Evolutionary conservation across 352 stramenopile species (phyloP).

Genomic region (Saprolegnia parasitica): DNA sequence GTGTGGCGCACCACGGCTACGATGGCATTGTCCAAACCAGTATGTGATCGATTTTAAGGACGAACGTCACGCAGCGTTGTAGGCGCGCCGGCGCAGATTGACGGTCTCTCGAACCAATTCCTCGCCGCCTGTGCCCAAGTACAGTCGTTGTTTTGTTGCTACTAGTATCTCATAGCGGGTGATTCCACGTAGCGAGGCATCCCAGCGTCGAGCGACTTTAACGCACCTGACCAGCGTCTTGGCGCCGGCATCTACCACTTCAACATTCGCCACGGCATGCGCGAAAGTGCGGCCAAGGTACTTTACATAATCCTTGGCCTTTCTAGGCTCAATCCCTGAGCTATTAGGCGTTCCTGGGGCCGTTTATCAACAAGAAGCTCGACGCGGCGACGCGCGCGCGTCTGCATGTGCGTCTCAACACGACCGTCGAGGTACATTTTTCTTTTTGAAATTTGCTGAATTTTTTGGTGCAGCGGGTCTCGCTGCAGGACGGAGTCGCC

Average conservation of each 20-base stretch:
- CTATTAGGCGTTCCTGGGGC: conserved; percentile 52
- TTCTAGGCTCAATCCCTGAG: not conserved
- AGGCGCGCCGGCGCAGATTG: conserved; percentile 24
- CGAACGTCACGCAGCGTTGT: not conserved
- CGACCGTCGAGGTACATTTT: conserved; percentile 53
- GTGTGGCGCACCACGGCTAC: conserved; percentile 48
- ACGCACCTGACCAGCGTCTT: conserved; percentile 55
- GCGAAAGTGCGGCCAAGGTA: conserved; percentile 59
- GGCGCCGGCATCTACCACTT: conserved; percentile 86
- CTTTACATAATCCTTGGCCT: not conserved
- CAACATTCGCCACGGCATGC: conserved; percentile 74
- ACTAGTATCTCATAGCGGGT: not conserved
- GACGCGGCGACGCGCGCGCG: conserved; percentile 40
- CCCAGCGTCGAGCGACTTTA: conserved; percentile 67
- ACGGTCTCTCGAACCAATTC: conserved; percentile 44
- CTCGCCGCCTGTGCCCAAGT: conserved; percentile 46
- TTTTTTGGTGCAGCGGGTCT: too few relatives aligned
- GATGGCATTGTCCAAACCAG: conserved; percentile 59
- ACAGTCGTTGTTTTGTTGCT: not conserved
- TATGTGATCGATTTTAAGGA: conserved; percentile 21
- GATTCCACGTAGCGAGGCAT: conserved; percentile 36
- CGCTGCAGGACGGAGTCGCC: conserved; percentile 15
- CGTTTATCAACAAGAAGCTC: conserved; percentile 32
- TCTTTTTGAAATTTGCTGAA: too few relatives aligned
- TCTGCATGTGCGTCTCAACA: conserved; percentile 53